Base-by-base conservation (phyloP, 2,329 filamentous ascomycete species). In the Penicillium fuscoglaucum region DNA sequence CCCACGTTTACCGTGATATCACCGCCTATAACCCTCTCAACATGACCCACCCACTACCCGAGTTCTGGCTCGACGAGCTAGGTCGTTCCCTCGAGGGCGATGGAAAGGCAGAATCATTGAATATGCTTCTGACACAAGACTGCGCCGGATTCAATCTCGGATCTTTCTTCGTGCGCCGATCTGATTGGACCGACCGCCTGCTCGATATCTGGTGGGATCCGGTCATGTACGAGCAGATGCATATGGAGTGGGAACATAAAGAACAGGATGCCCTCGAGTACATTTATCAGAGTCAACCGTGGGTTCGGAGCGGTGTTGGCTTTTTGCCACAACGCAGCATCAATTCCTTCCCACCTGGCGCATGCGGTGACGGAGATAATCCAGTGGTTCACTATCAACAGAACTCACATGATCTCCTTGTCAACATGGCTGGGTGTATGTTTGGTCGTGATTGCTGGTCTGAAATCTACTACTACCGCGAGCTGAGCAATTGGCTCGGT, bases 181-280 rank as follows among this genome's bases (percentile, higher is more conserved):
- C 90, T 69, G 81, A 87, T 28, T 99, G 93, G 91, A 91, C 93
- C 0, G 93, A 98, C 69, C 88, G 91, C 5, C 79, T 99, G 19
- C 84, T 99, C 37, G 95, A 99, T 71, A 84, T 96, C 52, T 99
- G 95, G 95, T 99, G 95, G 95, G 95, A 99, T 70, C 95, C 95
- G 0, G 93, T 98, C 31, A 87, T 89, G 57, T 99, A 99, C 75
- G 95, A 99, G 78, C 95, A 99, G 78, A 96, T 92, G 73, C 95
- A 99, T 75, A 97, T 97, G 93, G 86, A 95, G 62, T 99, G 95
- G 95, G 93, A 95, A 71, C 95, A 99, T 81, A 98, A 98, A 74
- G 95, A 99, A 75, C 95, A 99, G 77, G 93, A 98, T 72, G 91
- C 93, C 1, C 80, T 99, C 43, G 93, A 97, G 78, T 90, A 96